Conservation (phyloP, 805 yeast genomes). For the Cyberlindnera suaveolens region DNA sequence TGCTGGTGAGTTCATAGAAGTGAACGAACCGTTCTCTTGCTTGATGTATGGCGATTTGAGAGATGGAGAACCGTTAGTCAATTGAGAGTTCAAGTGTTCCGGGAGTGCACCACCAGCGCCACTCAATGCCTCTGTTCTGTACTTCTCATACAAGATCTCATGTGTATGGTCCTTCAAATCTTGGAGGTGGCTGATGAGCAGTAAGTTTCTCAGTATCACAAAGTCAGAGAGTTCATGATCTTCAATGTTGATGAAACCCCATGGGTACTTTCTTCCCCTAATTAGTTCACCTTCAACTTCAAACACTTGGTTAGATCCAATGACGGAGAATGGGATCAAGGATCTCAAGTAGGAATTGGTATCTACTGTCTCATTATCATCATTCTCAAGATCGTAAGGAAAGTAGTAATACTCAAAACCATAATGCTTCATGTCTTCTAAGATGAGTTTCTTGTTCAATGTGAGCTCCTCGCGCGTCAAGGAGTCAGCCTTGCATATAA, state of each 20-base stretch:
- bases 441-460: slow-evolving; percentile 65
- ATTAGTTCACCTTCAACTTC: slow-evolving; percentile 36
- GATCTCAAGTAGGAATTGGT: slow-evolving; percentile 61
- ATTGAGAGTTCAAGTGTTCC: slow-evolving; percentile 28
- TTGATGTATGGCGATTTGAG: slow-evolving; percentile 20
- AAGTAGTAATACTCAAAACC: slow-evolving; percentile 70
- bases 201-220: slow-evolving; percentile 68
- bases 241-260: slow-evolving; percentile 57
- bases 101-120: slow-evolving; percentile 50
- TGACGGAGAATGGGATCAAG: slow-evolving; percentile 59
- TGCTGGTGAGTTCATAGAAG: slow-evolving; percentile 15
- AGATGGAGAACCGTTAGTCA: slow-evolving; percentile 7
- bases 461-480: slow-evolving; percentile 72
- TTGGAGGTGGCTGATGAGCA: slow-evolving; percentile 77
- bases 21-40: slow-evolving; percentile 15
- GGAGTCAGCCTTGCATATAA: slow-evolving; percentile 82
- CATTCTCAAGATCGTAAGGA: slow-evolving; percentile 50
- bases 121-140: slow-evolving; percentile 81
- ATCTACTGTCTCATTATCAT: slow-evolving; percentile 58
- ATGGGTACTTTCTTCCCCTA: slow-evolving; percentile 51
- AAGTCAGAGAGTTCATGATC: slow-evolving; percentile 77
- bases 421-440: slow-evolving; percentile 68
- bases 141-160: slow-evolving; percentile 79
- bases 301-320: slow-evolving; percentile 62
- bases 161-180: slow-evolving; percentile 88